A percentile compares a stretch with the other conserved stretches of the same genome.
phyloP scores from a whole-genome alignment of 1,284 basidiomycete genomes.

The Ustilago vetiveriae region DNA sequence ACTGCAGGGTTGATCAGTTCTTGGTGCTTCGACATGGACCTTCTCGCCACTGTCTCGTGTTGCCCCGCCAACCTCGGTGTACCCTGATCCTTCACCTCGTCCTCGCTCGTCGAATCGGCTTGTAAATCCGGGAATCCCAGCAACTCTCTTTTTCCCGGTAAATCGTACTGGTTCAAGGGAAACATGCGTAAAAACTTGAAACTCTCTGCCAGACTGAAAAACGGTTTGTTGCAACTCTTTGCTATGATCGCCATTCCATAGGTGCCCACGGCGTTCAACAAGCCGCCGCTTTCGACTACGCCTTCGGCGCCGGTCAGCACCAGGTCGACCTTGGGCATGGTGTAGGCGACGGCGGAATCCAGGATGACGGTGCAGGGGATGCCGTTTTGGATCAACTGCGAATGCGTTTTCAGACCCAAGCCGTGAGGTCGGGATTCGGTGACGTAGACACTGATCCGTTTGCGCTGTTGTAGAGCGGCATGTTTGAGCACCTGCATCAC shows the following conservation, averaged over 20 bases:
- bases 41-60: not conserved
- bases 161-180: slow-evolving; percentile 94
- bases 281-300: slow-evolving; percentile 84
- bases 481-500: slow-evolving; percentile 91
- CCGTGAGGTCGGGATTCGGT: slow-evolving; percentile 91
- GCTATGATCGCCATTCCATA: slow-evolving; percentile 97
- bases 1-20: slow-evolving; percentile 57
- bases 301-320: slow-evolving; percentile 96
- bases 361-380: slow-evolving; percentile 94
- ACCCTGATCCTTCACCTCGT: not conserved
- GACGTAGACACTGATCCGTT: slow-evolving; percentile 95
- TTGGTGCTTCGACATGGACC: slow-evolving; percentile 53
- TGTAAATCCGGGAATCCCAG: slow-evolving; percentile 47
- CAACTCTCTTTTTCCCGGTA: slow-evolving; percentile 71
- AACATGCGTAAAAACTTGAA: slow-evolving; percentile 98
- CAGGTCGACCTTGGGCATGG: slow-evolving; percentile 94
- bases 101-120: not conserved
- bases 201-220: slow-evolving; percentile 92
- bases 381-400: slow-evolving; percentile 73
- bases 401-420: slow-evolving; percentile 68
- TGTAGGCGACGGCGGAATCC: slow-evolving; percentile 94
- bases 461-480: slow-evolving; percentile 76
- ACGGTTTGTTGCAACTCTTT: slow-evolving; percentile 91
- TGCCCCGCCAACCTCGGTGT: slow-evolving; percentile 12
- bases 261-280: slow-evolving; percentile 79